phyloP scores from a whole-genome alignment of 805 yeast genomes.

The Martiniozyma abietophila region DNA sequence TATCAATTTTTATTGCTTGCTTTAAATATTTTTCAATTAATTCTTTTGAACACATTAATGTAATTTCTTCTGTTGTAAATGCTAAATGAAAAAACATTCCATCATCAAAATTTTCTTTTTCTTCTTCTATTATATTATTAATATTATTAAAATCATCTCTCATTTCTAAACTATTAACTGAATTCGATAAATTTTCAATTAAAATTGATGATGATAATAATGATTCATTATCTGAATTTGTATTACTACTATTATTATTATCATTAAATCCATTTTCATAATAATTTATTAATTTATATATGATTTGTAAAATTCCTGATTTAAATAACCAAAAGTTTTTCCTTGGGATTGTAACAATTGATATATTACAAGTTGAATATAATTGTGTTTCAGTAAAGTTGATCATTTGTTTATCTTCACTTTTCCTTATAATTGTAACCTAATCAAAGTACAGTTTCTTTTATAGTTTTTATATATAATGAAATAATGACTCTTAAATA shows the following conservation, averaged over 20 bases:
- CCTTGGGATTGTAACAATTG: conserved; percentile 46
- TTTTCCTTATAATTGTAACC: no score
- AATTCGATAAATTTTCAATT: conserved; percentile 6
- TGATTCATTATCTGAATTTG: conserved; percentile 9
- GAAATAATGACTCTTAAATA: no score
- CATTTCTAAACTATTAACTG: conserved; percentile 3
- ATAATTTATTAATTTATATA: conserved; percentile 29
- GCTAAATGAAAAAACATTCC: conserved; percentile 50
- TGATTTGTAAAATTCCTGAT: conserved; percentile 39
- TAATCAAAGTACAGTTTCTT: no score
- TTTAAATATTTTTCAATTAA: conserved; percentile 31
- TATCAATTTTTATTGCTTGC: conserved; percentile 30
- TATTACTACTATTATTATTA: no score
- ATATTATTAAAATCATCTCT: not conserved
- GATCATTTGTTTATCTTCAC: no score
- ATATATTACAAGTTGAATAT: conserved; percentile 23
- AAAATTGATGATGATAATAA: conserved; percentile 10
- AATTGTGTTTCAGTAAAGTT: conserved; percentile 7
- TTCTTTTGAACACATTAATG: conserved; percentile 41
- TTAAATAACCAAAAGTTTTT: conserved; percentile 44
- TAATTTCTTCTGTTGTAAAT: conserved; percentile 53
- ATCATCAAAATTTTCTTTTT: conserved; percentile 25
- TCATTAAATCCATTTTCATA: conserved; percentile 14
- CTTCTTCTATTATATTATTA: not conserved
- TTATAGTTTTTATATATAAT: no score